Percentiles rank a stretch among this genome's conserved stretches.
phyloP scores from a whole-genome alignment of 176 grass and related monocot species.

The Phoenix dactylifera region DNA sequence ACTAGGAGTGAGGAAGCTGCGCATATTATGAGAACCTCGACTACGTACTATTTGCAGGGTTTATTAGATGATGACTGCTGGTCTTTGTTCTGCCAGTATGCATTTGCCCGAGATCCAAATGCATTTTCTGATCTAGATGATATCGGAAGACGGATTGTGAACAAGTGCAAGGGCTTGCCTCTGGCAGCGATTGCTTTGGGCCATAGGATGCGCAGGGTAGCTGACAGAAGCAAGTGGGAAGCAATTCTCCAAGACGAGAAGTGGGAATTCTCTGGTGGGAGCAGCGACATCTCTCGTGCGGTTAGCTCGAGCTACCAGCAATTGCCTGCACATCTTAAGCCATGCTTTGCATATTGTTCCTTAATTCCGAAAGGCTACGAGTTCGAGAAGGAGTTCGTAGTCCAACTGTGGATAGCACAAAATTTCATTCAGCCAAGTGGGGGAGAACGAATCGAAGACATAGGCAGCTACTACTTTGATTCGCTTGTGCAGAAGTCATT shows the following conservation, averaged over 20 bases:
- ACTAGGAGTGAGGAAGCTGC: conserved; percentile 22
- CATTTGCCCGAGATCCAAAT: neutral
- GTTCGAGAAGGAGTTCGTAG: conserved; percentile 33
- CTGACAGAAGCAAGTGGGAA: conserved; percentile 28
- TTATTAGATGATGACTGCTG: conserved; percentile 23
- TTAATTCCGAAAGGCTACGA: conserved; percentile 16
- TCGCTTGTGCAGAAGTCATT: conserved; percentile 20
- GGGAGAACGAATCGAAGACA: conserved; percentile 6
- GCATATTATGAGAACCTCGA: neutral
- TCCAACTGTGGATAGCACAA: conserved; percentile 47
- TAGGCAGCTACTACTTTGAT: conserved; percentile 17
- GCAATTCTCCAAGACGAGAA: neutral
- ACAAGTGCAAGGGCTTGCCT: conserved; percentile 24
- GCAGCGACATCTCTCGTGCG: neutral
- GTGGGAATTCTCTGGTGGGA: neutral
- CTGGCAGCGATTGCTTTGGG: conserved; percentile 31
- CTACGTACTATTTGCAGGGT: conserved; percentile 2
- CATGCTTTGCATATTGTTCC: conserved; percentile 40
- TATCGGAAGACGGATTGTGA: conserved; percentile 16
- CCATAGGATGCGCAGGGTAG: conserved; percentile 2
- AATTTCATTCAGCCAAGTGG: conserved; percentile 5
- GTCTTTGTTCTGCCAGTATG: conserved; percentile 17
- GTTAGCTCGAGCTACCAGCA: conserved; percentile 22
- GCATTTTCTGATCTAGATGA: neutral
- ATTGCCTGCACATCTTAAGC: conserved; percentile 28